Evolutionary conservation across 805 yeast genomes (phyloP), one percentile per base, ranked within the genome.

Genomic region (Myxozyma neglecta): DNA sequence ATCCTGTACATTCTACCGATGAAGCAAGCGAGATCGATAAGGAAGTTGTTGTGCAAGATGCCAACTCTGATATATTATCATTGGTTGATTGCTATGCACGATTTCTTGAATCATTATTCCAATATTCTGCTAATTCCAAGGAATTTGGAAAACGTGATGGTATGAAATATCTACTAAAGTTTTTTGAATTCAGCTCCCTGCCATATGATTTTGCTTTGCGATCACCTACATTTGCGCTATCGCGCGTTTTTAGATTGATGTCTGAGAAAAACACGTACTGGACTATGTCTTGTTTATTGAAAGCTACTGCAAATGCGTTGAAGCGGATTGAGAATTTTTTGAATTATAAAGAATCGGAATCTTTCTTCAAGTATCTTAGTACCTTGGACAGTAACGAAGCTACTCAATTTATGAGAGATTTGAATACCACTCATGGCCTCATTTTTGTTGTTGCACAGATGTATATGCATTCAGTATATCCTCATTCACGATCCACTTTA

Each of bases 171-270:
- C 46, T 73, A 36, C 56, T 72, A 13, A 56, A 61, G 8, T 53
- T 73, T 18, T 71, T 68, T 52, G 54, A 44, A 10, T 32, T 72
- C 5, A 65, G 65, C 1, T 59, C 64, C 42, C 54, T 73, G 32
- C 75, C 76, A 1, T 73, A 70, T 53, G 76, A 74, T 52, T 73
- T 72, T 53, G 68, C 73, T 5, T 61, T 56, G 40, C 61, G 70
- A 9, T 50, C 60, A 34, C 65, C 73, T 1, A 70, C 71, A 9
- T 40, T 58, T 39, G 49, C 58, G 5, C 46, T 61, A 16, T 43
- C 61, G 7, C 49, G 61, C 18, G 64, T 63, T 13, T 55, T 64
- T 51, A 58, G 64, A 37, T 14, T 52, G 16, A 39, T 60, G 6
- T 45, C 56, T 13, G 68, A 64, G 24, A 43, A 32, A 11, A 56